Percentiles rank a stretch among this genome's conserved stretches.
phyloP scores from a whole-genome alignment of 2,329 filamentous ascomycete species.

The Teratosphaeriaceae sp. region DNA sequence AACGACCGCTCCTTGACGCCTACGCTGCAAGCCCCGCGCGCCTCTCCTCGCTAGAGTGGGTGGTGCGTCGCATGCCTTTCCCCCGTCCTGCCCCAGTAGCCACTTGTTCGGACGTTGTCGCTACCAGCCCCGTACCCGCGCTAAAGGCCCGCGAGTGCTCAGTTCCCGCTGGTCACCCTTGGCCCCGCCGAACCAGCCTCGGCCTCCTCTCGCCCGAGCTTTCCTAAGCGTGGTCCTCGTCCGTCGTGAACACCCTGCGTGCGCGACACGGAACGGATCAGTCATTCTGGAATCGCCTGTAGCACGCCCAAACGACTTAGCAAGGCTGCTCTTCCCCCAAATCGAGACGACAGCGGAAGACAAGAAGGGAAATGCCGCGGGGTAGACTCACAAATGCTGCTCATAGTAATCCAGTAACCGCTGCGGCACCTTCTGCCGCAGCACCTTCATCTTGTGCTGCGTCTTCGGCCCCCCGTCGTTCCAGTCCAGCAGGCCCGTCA shows the following conservation, averaged over 20 bases:
- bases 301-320: background rate
- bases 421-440: slow-evolving; percentile 73
- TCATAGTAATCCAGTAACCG: slow-evolving; percentile 42
- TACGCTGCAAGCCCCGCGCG: too few relatives aligned
- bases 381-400: slow-evolving; percentile 30
- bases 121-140: too few relatives aligned
- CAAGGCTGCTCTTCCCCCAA: background rate
- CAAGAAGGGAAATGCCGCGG: background rate
- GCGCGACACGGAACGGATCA: background rate
- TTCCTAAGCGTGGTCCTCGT: too few relatives aligned
- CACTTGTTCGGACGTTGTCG: too few relatives aligned
- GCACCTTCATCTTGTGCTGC: slow-evolving; percentile 59
- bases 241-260: slow-evolving; percentile 3
- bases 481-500: slow-evolving; percentile 68
- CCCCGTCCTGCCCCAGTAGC: too few relatives aligned
- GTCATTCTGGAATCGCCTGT: slow-evolving; percentile 2
- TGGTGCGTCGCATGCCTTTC: too few relatives aligned
- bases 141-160: too few relatives aligned
- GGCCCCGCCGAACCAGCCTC: too few relatives aligned
- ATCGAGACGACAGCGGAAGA: background rate
- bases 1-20: too few relatives aligned
- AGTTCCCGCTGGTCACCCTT: too few relatives aligned
- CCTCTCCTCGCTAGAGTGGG: too few relatives aligned
- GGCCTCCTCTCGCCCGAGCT: too few relatives aligned
- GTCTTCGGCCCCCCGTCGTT: slow-evolving; percentile 60